Conservation (phyloP, 345 rosid species). For the Iberis pinnata region DNA sequence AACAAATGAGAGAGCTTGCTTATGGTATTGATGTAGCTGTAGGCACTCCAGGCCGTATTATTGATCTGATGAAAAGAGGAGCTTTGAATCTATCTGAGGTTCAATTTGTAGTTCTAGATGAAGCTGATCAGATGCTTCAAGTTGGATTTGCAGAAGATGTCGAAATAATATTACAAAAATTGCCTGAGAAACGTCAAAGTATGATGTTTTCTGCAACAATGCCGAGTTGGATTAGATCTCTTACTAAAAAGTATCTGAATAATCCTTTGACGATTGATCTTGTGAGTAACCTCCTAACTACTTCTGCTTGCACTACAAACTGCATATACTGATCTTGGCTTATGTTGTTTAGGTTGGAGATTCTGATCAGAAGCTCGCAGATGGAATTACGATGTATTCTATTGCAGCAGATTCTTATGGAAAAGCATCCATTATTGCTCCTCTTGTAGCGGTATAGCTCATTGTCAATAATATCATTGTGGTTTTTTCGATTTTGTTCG, state of each 20-base stretch:
- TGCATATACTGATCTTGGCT: neutral
- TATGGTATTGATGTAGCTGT: conserved; percentile 83
- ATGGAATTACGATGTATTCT: conserved; percentile 82
- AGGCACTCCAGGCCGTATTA: conserved; percentile 96
- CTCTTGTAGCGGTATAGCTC: conserved; percentile 76
- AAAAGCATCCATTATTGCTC: conserved; percentile 73
- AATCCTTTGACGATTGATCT: conserved; percentile 84
- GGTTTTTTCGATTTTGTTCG: too few relatives aligned
- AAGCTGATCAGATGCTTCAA: conserved; percentile 99
- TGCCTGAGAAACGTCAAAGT: conserved; percentile 75
- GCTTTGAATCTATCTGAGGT: conserved; percentile 65
- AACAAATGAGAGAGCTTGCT: conserved; percentile 69
- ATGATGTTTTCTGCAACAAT: conserved; percentile 98
- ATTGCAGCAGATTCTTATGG: conserved; percentile 47
- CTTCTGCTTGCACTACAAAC: neutral
- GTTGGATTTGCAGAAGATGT: conserved; percentile 94
- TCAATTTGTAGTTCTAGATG: conserved; percentile 83
- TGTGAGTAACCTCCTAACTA: conserved; percentile 41
- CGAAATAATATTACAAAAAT: conserved; percentile 54
- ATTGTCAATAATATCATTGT: too few relatives aligned
- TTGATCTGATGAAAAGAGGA: conserved; percentile 88
- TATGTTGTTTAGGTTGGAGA: conserved; percentile 72
- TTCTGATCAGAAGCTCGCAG: conserved; percentile 85
- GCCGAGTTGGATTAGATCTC: conserved; percentile 83
- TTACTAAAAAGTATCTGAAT: conserved; percentile 59